Evolutionary conservation across 495 filamentous ascomycete genomes (phyloP).

Genomic region (Neurospora intermedia): DNA sequence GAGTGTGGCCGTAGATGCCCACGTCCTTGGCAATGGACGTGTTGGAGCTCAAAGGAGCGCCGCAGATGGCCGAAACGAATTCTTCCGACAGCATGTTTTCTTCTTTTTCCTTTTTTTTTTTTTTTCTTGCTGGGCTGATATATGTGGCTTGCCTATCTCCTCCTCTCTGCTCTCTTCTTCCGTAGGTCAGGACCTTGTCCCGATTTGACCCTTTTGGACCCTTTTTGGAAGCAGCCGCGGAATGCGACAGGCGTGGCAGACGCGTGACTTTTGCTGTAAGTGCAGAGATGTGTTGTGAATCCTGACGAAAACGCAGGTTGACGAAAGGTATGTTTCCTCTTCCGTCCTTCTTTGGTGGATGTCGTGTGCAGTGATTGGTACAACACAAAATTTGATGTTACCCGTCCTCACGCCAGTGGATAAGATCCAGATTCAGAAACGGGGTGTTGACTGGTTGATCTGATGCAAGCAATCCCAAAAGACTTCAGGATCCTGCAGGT

Average conservation of each 20-base stretch:
- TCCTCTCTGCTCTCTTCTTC: not conserved
- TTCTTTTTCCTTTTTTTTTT: not conserved
- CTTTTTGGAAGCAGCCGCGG: conserved; percentile 2
- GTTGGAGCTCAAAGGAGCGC: conserved; percentile 51
- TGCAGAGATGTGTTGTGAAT: not conserved
- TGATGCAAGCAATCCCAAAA: not conserved
- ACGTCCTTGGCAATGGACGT: conserved; percentile 62
- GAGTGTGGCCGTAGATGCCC: conserved; percentile 73
- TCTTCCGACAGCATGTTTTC: conserved; percentile 63
- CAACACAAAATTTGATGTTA: not conserved
- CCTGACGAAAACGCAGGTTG: not conserved
- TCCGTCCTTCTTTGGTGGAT: not conserved
- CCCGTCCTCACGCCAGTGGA: not conserved
- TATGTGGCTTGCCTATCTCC: not conserved
- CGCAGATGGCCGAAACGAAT: conserved; percentile 65
- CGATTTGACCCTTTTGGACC: not conserved
- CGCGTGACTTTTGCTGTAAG: not conserved
- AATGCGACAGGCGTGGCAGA: not conserved
- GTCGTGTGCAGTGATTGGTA: not conserved
- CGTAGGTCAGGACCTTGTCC: not conserved
- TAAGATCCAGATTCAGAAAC: not conserved
- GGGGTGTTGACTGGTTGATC: not conserved
- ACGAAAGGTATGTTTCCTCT: not conserved
- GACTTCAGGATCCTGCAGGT: not conserved
- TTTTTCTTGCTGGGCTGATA: not conserved